Base-by-base conservation (phyloP, 306 rosid genomes). In the Clitoria ternatea region DNA sequence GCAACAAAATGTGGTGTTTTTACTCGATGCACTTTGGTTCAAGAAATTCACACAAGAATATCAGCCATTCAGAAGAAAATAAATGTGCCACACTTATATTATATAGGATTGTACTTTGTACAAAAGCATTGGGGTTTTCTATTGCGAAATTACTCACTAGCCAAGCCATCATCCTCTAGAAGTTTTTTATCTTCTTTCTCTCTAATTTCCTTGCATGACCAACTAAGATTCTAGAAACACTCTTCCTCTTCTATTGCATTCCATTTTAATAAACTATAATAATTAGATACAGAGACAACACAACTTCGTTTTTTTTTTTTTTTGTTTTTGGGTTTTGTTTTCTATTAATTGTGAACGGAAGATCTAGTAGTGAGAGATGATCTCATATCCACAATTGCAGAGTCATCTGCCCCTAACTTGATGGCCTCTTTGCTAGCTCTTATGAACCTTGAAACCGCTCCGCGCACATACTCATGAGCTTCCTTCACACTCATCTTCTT, bases 331-430 rank as follows among this genome's bases (percentile, higher is more conserved):
- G 3, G 3, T 76, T 39, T 37, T 42, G 5, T 35, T 48, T 67
- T 20, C 10, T 64, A 57, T 77, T 64, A 88, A 48, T 85, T 85
- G 74, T 83, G 95, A 72, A 44, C 55, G 52, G 90, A 78, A 48
- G 97, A 77, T 80, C 99, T 91, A 33, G 99, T 95, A 27, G 99
- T 89, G 81, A 95, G 99, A 35, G 97, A 95, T 4, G 99, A 95
- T 86, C 99, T 91, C 99, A 91, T 95, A 78, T 95, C 97, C 29
- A 95, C 99, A 63, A 95, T 95, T 64, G 99, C 97, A 69, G 97
- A 86, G 23, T 86, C 81, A 53, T 86, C 86, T 3, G 97, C 99
- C 49, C 99, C 99, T 69, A 95, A 71, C 49, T 86, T 87, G 83
- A 87, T 82, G 57, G 99, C 99, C 79, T 89, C 97, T 83, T 89